Conservation (phyloP, 345 rosid genomes). For the Punica granatum region DNA sequence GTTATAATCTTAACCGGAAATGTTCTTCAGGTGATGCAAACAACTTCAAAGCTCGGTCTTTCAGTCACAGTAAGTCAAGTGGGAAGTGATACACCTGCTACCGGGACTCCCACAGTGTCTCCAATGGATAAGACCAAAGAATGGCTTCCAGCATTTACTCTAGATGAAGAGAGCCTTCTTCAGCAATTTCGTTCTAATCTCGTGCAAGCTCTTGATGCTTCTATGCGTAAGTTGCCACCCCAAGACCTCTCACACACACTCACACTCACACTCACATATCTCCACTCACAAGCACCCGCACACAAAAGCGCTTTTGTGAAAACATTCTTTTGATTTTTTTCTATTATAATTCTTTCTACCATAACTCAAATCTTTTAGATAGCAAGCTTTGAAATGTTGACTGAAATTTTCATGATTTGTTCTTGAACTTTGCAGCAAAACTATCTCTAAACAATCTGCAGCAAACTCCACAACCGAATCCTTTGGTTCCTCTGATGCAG, state of each 20-base stretch:
- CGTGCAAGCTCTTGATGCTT: conserved; percentile 65
- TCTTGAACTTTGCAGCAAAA: conserved; percentile 41
- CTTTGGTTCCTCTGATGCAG: conserved; percentile 61
- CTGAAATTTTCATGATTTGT: neutral
- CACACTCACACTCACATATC: neutral
- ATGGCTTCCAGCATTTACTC: conserved; percentile 72
- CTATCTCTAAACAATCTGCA: conserved; percentile 39
- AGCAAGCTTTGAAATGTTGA: neutral
- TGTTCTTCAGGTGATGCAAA: conserved; percentile 59
- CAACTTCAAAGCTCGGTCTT: conserved; percentile 71
- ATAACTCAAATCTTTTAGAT: neutral
- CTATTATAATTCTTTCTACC: neutral
- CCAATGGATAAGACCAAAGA: conserved; percentile 53
- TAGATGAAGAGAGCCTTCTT: conserved; percentile 84
- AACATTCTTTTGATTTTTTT: neutral
- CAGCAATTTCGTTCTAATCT: conserved; percentile 70
- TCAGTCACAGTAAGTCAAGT: conserved; percentile 62
- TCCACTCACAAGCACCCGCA: too few relatives aligned
- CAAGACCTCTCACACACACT: neutral
- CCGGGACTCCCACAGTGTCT: conserved; percentile 40
- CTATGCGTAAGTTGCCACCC: conserved; percentile 40
- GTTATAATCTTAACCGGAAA: neutral
- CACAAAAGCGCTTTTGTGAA: neutral
- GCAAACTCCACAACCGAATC: conserved; percentile 61
- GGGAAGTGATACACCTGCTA: conserved; percentile 47